Conservation (phyloP, 2,329 filamentous ascomycete species). For the Trichoderma asperellum region DNA sequence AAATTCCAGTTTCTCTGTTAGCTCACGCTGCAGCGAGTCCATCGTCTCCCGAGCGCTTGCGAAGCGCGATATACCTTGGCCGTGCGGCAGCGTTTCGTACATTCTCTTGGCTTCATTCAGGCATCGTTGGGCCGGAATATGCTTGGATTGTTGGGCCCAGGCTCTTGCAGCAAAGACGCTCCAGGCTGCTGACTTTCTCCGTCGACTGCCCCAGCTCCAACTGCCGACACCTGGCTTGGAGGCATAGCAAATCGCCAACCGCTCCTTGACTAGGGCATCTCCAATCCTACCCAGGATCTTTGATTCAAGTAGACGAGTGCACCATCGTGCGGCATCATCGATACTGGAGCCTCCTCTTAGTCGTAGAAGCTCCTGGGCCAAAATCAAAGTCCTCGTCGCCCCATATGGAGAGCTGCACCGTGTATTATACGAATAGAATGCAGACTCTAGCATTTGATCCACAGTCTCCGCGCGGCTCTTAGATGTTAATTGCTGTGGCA, state of each 20-base stretch:
- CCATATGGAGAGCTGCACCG: conserved; percentile 80
- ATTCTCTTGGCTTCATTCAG: conserved; percentile 68
- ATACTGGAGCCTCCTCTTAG: conserved; percentile 77
- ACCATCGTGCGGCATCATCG: conserved; percentile 89
- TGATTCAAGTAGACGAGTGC: conserved; percentile 76
- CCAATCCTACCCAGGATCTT: conserved; percentile 75
- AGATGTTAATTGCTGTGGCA: conserved; percentile 69
- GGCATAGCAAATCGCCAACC: conserved; percentile 81
- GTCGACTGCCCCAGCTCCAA: conserved; percentile 70
- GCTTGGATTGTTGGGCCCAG: conserved; percentile 79
- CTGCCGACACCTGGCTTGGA: conserved; percentile 70
- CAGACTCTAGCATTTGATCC: conserved; percentile 85
- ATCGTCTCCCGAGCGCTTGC: conserved; percentile 56
- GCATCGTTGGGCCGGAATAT: conserved; percentile 76
- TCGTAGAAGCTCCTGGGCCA: conserved; percentile 81
- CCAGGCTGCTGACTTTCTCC: conserved; percentile 89
- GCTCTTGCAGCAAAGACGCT: conserved; percentile 79
- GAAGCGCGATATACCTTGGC: conserved; percentile 58
- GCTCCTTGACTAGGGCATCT: conserved; percentile 82
- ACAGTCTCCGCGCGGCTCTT: conserved; percentile 81
- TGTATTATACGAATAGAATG: conserved; percentile 89
- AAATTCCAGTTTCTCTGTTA: conserved; percentile 52
- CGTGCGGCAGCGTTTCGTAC: conserved; percentile 55
- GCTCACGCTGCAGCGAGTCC: conserved; percentile 53
- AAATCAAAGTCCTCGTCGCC: conserved; percentile 73